A percentile compares a stretch with the other conserved stretches of the same genome.
Evolutionary conservation across 192 early-diverging fungal species (phyloP).

Genomic region (Mortierella antarctica): DNA sequence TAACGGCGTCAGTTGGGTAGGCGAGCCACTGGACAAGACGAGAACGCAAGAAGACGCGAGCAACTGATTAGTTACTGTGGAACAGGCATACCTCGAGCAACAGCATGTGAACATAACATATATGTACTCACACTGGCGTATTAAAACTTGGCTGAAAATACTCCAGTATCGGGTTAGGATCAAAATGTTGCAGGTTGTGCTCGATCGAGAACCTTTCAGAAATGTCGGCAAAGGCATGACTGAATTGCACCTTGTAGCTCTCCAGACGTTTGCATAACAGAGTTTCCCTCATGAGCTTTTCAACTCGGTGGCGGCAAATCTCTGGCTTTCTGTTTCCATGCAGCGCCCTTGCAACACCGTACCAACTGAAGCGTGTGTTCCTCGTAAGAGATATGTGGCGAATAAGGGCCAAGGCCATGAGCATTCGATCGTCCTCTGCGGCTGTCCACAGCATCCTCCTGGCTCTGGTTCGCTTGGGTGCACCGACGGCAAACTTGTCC

Average conservation of each 20-base stretch:
- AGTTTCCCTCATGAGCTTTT: slow-evolving; percentile 21
- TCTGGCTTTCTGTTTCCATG: slow-evolving; percentile 1
- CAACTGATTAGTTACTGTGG: not conserved
- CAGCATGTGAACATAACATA: not conserved
- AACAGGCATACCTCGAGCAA: not conserved
- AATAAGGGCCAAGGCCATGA: slow-evolving; percentile 16
- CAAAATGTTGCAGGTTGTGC: slow-evolving; percentile 29
- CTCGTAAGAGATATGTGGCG: slow-evolving; percentile 21
- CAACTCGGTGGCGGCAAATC: slow-evolving; percentile 44
- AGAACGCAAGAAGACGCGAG: not conserved
- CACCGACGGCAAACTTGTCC: slow-evolving; percentile 1
- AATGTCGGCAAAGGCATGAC: slow-evolving; percentile 9
- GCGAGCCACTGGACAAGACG: not conserved
- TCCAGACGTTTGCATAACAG: slow-evolving; percentile 9
- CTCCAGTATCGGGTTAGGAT: slow-evolving; percentile 16
- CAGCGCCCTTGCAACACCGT: slow-evolving; percentile 11
- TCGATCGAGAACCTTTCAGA: slow-evolving; percentile 19
- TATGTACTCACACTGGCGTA: slow-evolving; percentile 15
- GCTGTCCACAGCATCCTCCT: slow-evolving; percentile 15
- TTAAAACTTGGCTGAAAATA: slow-evolving; percentile 15
- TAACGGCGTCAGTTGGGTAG: not conserved
- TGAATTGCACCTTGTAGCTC: slow-evolving; percentile 23
- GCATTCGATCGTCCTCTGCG: slow-evolving; percentile 19
- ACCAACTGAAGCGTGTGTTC: slow-evolving; percentile 39
- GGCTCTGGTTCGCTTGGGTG: slow-evolving; percentile 11